Evolutionary conservation across 495 filamentous ascomycete species (phyloP), one percentile per base, ranked within the genome.

Genomic region (Neurospora hispaniola): DNA sequence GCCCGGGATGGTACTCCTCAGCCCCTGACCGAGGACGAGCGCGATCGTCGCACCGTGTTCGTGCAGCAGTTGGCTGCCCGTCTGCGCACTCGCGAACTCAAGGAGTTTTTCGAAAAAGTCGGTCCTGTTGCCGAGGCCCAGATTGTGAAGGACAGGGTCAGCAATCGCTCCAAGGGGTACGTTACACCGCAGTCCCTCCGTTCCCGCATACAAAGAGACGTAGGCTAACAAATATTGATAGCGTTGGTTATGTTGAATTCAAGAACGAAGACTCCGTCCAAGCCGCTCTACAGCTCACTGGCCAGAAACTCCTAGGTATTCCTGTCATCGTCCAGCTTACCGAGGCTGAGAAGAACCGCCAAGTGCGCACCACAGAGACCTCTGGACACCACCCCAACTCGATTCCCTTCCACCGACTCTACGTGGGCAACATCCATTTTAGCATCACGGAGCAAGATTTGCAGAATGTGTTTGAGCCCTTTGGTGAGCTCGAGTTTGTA

Each of bases 401-500:
- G 71, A 90, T 97, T 42, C 96, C 96, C 41, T 99, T 98, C 85
- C 96, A 99, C 85, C 91, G 96, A 80, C 92, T 99, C 70, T 99
- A 98, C 83, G 96, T 99, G 76, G 96, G 96, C 81, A 99, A 99
- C 80, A 97, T 99, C 77, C 96, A 99, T 87, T 99, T 99, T 88
- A 97, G 93, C 82, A 97, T 99, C 81, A 98, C 96, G 81, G 96
- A 99, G 84, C 90, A 88, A 80, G 96, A 98, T 82, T 83, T 99
- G 75, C 92, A 95, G 86, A 93, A 95, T 81, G 93, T 98, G 71
- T 99, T 99, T 83, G 93, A 95, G 84, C 96, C 96, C 7, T 99
- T 97, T 83, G 96, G 96, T 72, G 96, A 98, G 83, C 90, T 99
- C 70, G 96, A 98, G 80, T 97, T 97, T 77, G 94, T 98, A 62